Percentiles rank a stretch among this genome's conserved stretches.
Evolutionary conservation across 2,329 filamentous ascomycete genomes (phyloP).

Genomic region (Sphaceloma murrayae): DNA sequence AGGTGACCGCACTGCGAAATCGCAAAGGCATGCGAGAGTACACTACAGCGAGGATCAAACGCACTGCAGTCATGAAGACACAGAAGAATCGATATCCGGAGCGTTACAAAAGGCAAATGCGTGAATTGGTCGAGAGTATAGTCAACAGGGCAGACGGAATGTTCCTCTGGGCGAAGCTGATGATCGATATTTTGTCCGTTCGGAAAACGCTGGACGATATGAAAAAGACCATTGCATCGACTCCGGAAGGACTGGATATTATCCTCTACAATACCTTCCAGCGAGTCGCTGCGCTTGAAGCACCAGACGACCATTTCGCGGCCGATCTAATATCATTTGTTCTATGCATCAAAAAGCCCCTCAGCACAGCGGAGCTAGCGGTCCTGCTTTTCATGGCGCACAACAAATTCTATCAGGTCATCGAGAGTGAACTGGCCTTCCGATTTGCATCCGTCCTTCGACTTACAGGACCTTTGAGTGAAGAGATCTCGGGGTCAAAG

Average conservation of each 20-base stretch:
- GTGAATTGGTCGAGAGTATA: background rate
- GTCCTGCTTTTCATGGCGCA: background rate
- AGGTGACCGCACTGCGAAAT: background rate
- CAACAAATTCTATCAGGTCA: background rate
- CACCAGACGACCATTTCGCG: background rate
- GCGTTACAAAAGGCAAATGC: background rate
- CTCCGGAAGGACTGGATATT: background rate
- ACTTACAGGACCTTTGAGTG: background rate
- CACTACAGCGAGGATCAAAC: background rate
- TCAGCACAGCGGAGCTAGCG: constrained; percentile 3
- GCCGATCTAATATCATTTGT: background rate
- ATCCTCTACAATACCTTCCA: background rate
- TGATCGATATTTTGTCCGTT: constrained; percentile 1
- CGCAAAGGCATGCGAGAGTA: background rate
- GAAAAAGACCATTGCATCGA: background rate
- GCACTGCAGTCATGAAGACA: background rate
- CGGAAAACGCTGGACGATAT: background rate
- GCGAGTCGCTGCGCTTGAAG: background rate
- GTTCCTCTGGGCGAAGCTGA: constrained; percentile 7
- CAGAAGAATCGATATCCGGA: background rate
- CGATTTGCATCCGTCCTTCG: background rate
- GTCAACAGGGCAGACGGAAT: background rate
- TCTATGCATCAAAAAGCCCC: background rate
- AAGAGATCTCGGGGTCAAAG: no score
- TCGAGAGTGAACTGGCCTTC: background rate